Percentiles rank a stretch among this genome's conserved stretches.
Evolutionary conservation across 2,329 filamentous ascomycete genomes (phyloP).

Genomic region (Colletotrichum musicola): DNA sequence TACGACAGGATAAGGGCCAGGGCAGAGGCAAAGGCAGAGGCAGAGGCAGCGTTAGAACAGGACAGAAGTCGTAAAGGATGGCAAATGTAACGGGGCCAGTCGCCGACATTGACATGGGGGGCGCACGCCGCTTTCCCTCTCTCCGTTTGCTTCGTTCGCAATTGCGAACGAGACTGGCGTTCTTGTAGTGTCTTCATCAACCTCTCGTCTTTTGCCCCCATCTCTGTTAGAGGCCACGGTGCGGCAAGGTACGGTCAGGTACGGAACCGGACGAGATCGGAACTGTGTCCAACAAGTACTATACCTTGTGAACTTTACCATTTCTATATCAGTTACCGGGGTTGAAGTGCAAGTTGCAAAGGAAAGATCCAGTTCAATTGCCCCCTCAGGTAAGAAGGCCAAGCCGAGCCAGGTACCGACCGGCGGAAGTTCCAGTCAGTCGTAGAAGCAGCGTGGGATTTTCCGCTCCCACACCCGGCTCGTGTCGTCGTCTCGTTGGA

Average conservation of each 20-base stretch:
- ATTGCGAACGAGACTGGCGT: slow-evolving; percentile 38
- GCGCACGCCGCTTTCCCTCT: slow-evolving; percentile 19
- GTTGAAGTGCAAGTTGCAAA: no score
- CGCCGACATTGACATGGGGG: slow-evolving; percentile 2
- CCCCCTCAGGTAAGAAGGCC: not conserved
- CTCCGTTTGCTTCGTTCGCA: slow-evolving; percentile 32
- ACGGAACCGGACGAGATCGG: slow-evolving; percentile 3
- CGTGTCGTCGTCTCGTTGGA: slow-evolving; percentile 38
- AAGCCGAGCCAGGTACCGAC: slow-evolving; percentile 6
- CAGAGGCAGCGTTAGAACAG: slow-evolving; percentile 6
- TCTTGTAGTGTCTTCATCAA: not conserved
- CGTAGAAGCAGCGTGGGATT: slow-evolving; percentile 36
- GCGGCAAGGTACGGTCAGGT: slow-evolving; percentile 6
- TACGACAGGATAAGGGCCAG: slow-evolving; percentile 8
- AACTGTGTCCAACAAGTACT: not conserved
- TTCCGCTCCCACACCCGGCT: slow-evolving; percentile 28
- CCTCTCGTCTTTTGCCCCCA: not conserved
- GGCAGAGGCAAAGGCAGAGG: slow-evolving; percentile 5
- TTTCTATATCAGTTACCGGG: no score
- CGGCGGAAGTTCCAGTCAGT: not conserved
- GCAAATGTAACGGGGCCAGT: slow-evolving; percentile 24
- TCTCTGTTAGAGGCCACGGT: no score
- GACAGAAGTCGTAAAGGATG: slow-evolving; percentile 17
- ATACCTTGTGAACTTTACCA: not conserved
- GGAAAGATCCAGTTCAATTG: not conserved